Evolutionary conservation across 129 eudicot species (phyloP), one percentile per base, ranked within the genome.

Genomic region (Saposhnikovia divaricata): DNA sequence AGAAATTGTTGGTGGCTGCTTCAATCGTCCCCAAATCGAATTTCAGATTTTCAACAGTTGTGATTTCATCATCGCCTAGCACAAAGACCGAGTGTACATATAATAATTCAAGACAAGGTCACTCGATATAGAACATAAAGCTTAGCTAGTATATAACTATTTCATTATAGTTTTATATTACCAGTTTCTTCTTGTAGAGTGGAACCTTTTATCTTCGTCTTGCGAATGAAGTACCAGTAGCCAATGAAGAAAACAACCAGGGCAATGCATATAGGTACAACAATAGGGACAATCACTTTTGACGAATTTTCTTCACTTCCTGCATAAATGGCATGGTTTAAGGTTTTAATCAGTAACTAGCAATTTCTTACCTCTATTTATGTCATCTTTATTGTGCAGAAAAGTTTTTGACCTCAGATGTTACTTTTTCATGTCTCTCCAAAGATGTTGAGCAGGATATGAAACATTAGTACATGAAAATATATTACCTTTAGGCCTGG

Each of bases 1-100:
- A 77, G 81, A 86, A 86, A 45, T 74, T 80, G 10, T 86, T 77
- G 1, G 89, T 87, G 45, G 89, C 89, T 40, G 74, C 76, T 84
- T 79, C 81, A 39, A 87, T 76, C 3, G 84, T 78, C 31, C 65
- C 53, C 28, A 87, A 76, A 25, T 87, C 85, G 66, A 63, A 87
- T 63, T 84, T 83, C 79, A 87, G 43, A 23, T 85, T 84, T 70
- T 85, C 84, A 39, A 78, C 77, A 4, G 65, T 27, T 42, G 81
- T 75, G 9, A 84, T 81, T 40, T 81, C 86, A 76, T 55, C 63
- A 53, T 40, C 50, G 2, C 12, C 76, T 72, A 71, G 18, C 23
- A 38, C 25, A 38, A 43, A 43, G 45, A 43, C 45, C 45, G 45
- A 43, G 45, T 43, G 45, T 34, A 6, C 0, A 43, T 43, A 43